Base-by-base conservation (phyloP, 192 early-diverging fungal species). In the Geosiphon pyriformis region DNA sequence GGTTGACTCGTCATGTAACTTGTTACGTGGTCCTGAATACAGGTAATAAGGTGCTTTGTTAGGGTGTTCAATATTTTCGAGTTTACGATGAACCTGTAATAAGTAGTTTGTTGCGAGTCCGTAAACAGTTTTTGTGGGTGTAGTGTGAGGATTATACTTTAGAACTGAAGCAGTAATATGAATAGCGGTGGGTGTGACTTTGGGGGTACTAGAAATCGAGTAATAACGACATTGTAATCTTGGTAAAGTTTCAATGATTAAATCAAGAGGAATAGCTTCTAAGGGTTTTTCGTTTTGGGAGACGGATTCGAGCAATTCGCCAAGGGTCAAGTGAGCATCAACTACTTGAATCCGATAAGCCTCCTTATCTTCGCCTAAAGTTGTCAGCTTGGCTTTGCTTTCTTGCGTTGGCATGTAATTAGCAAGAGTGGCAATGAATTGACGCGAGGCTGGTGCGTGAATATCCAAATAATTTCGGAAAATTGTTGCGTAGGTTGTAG, bases 381-480 rank as follows among this genome's bases (percentile, higher is more conserved):
- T 73, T 10, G 75, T 71, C 29, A 90, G 71, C 26, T 72, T 70
- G 50, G 72, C 76, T 37, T 78, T 76, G 3, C 84, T 76, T 1
- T 82, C 81, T 26, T 78, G 81, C 35, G 72, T 77, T 31, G 78
- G 81, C 3, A 83, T 86, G 71, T 74, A 87, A 10, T 85, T 82
- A 4, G 81, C 78, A 34, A 92, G 66, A 20, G 83, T 73, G 22
- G 77, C 78, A 33, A 92, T 82, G 48, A 85, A 82, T 15, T 85
- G 79, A 49, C 89, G 87, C 10, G 89, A 87, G n/a, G 87, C 83
- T 11, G 85, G 77, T 0, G 83, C 70, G 53, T 85, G 80, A 69
- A 99, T 91, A 66, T 98, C 97, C 49, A 97, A 72, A 73, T 98
- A 98, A 76, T 95, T 82, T 33, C 90, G 85, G 67, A 99, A 87